Evolutionary conservation across 106 monocot species (phyloP), one percentile per base, ranked within the genome.

Genomic region (Platanthera zijinensis): DNA sequence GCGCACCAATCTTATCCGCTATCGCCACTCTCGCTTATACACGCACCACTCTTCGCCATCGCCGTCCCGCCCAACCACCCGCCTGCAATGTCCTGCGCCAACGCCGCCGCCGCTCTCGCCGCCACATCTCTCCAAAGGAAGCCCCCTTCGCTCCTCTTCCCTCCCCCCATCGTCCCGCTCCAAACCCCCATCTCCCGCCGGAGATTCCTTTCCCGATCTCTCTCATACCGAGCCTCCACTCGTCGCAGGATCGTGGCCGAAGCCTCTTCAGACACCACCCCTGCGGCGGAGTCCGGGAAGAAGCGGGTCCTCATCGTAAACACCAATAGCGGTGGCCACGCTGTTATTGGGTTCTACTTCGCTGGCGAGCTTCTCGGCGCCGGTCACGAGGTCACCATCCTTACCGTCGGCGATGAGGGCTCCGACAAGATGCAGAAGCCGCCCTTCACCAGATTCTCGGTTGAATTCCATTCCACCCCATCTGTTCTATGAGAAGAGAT

Each of bases 371-470:
- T 93, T 19, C 89, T 96, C 48, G 75, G 71, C 48, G 67, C 89
- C 13, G 96, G 96, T 11, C 96, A 93, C 22, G 83, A 81, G 8
- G 96, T 89, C 76, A 93, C 93, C 61, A 85, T 96, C 28, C 87
- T 96, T 50, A 96, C 96, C 32, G 93, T 96, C 74, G 96, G 96
- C 0, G 93, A 96, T 5, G 96, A 89, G 87, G 50, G 73, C 18
- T 96, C 96, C 61, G 90, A 87, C 51, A 91, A 96, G 91, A 96
- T 96, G 96, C 93, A 96, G 87, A 89, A 96, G 83, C 88, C 93
- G 3, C 96, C 96, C 15, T 96, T 96, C 82, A 81, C 82, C 25
- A 72, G 91, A 84, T 96, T 96, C 82, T 89, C 92, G 13, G 95
- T 95, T 71, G 48, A 56, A 3, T 78, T 15, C 21, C 51, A 74